Evolutionary conservation across 2,329 filamentous ascomycete species (phyloP).

Genomic region (Beauveria sp.): DNA sequence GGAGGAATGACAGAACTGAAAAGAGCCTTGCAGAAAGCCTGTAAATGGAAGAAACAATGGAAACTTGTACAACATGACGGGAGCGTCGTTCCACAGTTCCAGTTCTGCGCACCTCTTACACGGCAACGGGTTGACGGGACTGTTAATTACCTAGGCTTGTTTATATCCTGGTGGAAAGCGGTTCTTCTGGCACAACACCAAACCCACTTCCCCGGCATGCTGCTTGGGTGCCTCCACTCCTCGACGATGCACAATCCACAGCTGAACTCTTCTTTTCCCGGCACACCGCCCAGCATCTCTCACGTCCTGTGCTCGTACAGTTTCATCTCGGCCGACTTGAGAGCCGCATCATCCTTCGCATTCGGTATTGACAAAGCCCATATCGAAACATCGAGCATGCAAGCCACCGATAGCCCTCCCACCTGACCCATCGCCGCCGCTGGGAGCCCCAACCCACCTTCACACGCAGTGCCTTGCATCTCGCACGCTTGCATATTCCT

Average conservation of each 20-base stretch:
- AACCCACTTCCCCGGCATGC: slow-evolving; percentile 1
- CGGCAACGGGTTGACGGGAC: too few species aligned
- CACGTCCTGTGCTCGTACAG: background rate
- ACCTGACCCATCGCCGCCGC: background rate
- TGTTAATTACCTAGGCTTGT: too few species aligned
- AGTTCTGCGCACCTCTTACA: too few species aligned
- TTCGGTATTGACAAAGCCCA: background rate
- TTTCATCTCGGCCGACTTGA: background rate
- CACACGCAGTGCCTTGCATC: slow-evolving; percentile 8
- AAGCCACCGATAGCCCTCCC: background rate
- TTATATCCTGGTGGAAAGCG: too few species aligned
- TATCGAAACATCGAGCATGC: background rate
- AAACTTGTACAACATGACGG: too few species aligned
- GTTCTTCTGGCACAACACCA: too few species aligned
- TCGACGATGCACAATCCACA: background rate
- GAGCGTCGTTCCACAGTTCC: too few species aligned
- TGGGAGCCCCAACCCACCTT: background rate
- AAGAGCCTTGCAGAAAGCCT: too few species aligned
- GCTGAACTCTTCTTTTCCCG: background rate
- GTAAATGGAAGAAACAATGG: too few species aligned
- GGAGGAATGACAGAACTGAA: too few species aligned
- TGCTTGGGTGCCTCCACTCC: background rate
- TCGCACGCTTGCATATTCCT: slow-evolving; percentile 1
- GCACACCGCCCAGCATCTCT: background rate
- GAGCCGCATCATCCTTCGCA: background rate